Evolutionary conservation across 2,329 filamentous ascomycete species (phyloP).

Genomic region (Fusarium subtropicale): DNA sequence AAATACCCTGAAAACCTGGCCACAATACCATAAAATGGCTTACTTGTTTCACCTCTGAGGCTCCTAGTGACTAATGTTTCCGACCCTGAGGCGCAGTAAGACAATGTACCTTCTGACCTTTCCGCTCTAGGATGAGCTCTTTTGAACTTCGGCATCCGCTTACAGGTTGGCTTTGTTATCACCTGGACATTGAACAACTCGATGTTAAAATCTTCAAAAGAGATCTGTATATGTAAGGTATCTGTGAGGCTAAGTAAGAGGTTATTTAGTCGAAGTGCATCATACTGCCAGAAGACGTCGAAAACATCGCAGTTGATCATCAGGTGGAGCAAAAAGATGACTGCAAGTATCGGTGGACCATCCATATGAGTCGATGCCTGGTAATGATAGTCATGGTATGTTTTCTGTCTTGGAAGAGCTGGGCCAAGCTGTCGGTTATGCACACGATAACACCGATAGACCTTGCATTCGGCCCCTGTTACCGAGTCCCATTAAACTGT

Average conservation of each 20-base stretch:
- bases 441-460: background rate
- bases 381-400: background rate
- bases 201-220: too few relatives aligned
- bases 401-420: background rate
- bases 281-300: too few relatives aligned
- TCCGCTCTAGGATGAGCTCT: too few relatives aligned
- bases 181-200: background rate
- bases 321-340: background rate
- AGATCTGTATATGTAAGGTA: background rate
- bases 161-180: background rate
- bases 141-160: too few relatives aligned
- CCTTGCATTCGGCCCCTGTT: constrained; percentile 1
- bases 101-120: background rate
- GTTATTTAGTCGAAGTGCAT: background rate
- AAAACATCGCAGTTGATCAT: background rate
- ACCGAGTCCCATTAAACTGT: background rate
- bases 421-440: constrained; percentile 2
- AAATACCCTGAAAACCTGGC: background rate
- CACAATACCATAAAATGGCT: background rate
- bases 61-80: background rate
- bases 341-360: background rate
- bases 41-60: background rate
- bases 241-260: background rate
- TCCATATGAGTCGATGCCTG: background rate
- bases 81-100: background rate